Conservation (phyloP, 306 rosid species). For the Acacia acuminata region DNA sequence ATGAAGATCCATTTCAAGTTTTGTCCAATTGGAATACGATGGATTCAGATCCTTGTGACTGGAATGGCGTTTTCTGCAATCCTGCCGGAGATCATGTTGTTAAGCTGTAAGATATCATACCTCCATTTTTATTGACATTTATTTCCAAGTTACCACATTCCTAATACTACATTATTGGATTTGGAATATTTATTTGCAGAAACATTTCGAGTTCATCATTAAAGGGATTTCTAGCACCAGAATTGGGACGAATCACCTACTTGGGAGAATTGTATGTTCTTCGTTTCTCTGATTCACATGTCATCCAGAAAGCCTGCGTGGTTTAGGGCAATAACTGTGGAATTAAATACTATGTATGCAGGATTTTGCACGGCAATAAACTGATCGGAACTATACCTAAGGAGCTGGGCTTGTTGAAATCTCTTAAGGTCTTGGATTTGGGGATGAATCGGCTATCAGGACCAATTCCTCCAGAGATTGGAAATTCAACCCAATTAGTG, state of each 20-base stretch:
- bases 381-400: slow-evolving; percentile 82
- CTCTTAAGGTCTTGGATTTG: slow-evolving; percentile 77
- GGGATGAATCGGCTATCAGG: slow-evolving; percentile 86
- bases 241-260: slow-evolving; percentile 70
- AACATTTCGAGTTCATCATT: slow-evolving; percentile 79
- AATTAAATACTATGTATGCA: slow-evolving; percentile 42
- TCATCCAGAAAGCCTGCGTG: background rate
- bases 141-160: slow-evolving; percentile 28
- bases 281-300: slow-evolving; percentile 1
- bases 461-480: slow-evolving; percentile 83
- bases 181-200: slow-evolving; percentile 52
- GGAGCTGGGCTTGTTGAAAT: slow-evolving; percentile 72
- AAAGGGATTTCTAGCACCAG: slow-evolving; percentile 77
- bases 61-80: slow-evolving; percentile 80
- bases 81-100: slow-evolving; percentile 62
- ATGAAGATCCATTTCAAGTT: slow-evolving; percentile 75
- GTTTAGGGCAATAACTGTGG: background rate
- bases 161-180: slow-evolving; percentile 32
- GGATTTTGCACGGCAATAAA: slow-evolving; percentile 80
- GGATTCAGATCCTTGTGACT: slow-evolving; percentile 85
- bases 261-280: slow-evolving; percentile 77
- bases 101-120: slow-evolving; percentile 67
- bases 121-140: background rate
- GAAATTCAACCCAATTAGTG: slow-evolving; percentile 54
- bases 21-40: slow-evolving; percentile 78